A percentile compares a stretch with the other conserved stretches of the same genome.
Evolutionary conservation across 257 asterid species (phyloP).

Genomic region (Ligustrum vulgare): DNA sequence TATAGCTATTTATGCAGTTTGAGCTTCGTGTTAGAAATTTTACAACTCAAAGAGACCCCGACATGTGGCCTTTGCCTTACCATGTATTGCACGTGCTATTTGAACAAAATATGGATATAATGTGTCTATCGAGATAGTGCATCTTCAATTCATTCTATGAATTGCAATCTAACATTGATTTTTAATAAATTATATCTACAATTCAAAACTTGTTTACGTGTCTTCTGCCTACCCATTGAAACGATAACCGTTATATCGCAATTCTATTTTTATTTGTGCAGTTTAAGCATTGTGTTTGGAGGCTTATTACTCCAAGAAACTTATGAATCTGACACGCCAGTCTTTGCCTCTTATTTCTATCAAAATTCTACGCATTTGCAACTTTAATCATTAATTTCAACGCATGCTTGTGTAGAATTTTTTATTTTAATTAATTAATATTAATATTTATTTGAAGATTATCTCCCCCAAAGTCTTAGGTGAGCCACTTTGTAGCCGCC

Average conservation of each 20-base stretch:
- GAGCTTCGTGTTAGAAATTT: too few species aligned
- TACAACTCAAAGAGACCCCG: too few species aligned
- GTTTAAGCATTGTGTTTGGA: slow-evolving; percentile 20
- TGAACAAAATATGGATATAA: too few species aligned
- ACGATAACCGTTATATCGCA: background rate
- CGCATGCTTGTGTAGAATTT: slow-evolving; percentile 24
- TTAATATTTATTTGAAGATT: background rate
- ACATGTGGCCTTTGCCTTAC: background rate
- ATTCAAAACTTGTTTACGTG: too few species aligned
- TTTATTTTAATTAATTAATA: slow-evolving; percentile 9
- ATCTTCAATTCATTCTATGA: too few species aligned
- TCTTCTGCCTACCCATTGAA: background rate
- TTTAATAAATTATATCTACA: too few species aligned
- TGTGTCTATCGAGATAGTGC: background rate
- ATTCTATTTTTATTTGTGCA: slow-evolving; percentile 19
- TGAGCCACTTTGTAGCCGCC: slow-evolving; percentile 35
- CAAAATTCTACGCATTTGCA: background rate
- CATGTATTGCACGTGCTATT: background rate
- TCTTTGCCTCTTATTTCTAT: slow-evolving; percentile 22
- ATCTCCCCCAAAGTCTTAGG: slow-evolving; percentile 14
- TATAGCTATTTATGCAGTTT: too few species aligned
- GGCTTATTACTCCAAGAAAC: slow-evolving; percentile 19
- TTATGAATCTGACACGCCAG: slow-evolving; percentile 18
- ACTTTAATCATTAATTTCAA: slow-evolving; percentile 24
- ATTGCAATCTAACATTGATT: too few species aligned